These are phyloP conservation scores for Trypanosoma platydactyli DNA, from an alignment of 208 protist genomes.

Conservation along the genomic window DNA sequence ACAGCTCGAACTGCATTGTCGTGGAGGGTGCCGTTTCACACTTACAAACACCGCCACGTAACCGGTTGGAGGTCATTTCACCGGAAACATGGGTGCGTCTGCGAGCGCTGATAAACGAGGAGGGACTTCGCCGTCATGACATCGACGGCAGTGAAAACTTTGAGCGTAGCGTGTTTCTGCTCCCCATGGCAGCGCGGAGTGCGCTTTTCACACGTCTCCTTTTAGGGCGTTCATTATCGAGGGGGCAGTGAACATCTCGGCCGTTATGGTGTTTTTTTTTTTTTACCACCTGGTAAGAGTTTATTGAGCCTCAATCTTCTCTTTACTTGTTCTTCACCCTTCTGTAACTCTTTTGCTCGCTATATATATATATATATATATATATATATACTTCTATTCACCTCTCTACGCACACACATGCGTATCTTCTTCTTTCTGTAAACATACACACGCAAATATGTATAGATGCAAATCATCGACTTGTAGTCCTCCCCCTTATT, in stretches of 20 bases:
- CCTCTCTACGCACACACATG: no score
- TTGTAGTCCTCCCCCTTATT: not conserved
- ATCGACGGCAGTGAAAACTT: conserved; percentile 65
- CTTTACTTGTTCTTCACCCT: not conserved
- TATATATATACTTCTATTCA: no score
- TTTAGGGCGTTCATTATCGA: not conserved
- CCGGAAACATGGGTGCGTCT: conserved; percentile 32
- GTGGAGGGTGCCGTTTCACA: not conserved
- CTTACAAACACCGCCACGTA: not conserved
- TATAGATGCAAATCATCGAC: no score
- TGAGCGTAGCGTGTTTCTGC: conserved; percentile 28
- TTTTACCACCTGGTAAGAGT: not conserved
- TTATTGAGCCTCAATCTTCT: not conserved
- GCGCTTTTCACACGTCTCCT: conserved; percentile 31
- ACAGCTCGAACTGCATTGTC: not conserved
- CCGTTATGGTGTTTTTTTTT: conserved; percentile 10
- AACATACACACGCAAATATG: no score
- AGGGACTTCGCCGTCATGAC: conserved; percentile 65
- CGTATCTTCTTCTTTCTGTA: no score
- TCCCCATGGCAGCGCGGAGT: conserved; percentile 50
- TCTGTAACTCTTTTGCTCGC: not conserved
- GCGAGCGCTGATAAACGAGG: conserved; percentile 49
- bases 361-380: no score
- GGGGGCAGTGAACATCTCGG: not conserved
- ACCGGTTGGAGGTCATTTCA: not conserved